phyloP scores from a whole-genome alignment of 2,329 filamentous ascomycete species.

The Colletotrichum sp. region DNA sequence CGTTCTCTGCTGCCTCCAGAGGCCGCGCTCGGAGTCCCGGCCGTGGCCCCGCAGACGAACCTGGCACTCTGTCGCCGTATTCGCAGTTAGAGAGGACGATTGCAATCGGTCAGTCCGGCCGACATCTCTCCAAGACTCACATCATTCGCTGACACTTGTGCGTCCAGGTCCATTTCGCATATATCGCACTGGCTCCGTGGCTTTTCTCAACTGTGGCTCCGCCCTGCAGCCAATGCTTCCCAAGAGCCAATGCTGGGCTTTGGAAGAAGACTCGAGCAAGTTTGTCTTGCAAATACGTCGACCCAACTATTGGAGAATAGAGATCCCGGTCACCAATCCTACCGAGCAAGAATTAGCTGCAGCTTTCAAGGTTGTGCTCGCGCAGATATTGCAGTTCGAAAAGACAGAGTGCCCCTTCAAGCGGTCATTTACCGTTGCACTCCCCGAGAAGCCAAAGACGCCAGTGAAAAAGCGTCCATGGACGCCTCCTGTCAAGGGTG shows the following conservation, averaged over 20 bases:
- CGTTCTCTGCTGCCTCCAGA: conserved; percentile 49
- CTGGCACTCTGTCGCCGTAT: conserved; percentile 73
- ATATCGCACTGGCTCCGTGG: conserved; percentile 85
- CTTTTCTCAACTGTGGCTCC: conserved; percentile 85
- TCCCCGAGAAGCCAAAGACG: conserved; percentile 71
- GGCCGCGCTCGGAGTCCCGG: conserved; percentile 36
- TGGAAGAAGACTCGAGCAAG: conserved; percentile 78
- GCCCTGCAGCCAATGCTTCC: conserved; percentile 87
- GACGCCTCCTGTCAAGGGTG: conserved; percentile 50
- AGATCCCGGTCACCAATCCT: conserved; percentile 71
- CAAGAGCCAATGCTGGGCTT: conserved; percentile 92
- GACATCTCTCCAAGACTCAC: not conserved
- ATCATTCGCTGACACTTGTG: conserved; percentile 9
- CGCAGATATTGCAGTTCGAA: conserved; percentile 81
- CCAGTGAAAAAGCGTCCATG: conserved; percentile 73
- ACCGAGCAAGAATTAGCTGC: conserved; percentile 69
- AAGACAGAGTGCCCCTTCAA: conserved; percentile 87
- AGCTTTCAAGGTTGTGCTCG: conserved; percentile 72
- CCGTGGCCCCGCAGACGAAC: conserved; percentile 44
- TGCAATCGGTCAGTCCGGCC: conserved; percentile 67
- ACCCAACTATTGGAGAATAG: conserved; percentile 89
- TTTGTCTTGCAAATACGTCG: conserved; percentile 88
- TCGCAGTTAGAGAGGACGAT: conserved; percentile 82
- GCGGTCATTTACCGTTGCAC: conserved; percentile 74
- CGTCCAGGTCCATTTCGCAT: conserved; percentile 74